Evolutionary conservation across 371 early-diverging fungal genomes (phyloP).

Genomic region (Apophysomyces sp.): DNA sequence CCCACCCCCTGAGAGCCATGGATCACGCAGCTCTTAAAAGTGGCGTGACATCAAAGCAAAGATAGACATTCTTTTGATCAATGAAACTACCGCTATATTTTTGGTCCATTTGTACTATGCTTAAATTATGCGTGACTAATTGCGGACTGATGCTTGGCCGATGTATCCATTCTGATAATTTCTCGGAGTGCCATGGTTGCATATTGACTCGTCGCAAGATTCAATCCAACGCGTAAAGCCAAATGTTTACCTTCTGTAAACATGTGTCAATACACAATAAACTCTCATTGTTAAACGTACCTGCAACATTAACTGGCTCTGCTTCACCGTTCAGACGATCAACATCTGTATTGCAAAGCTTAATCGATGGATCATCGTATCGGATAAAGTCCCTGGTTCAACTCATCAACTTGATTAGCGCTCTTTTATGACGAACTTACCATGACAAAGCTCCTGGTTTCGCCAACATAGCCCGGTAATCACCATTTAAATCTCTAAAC

Average conservation of each 20-base stretch:
- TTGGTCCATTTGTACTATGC: no score
- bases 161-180: slow-evolving; percentile 81
- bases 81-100: background rate
- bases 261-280: background rate
- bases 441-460: slow-evolving; percentile 45
- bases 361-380: slow-evolving; percentile 65
- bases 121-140: slow-evolving; percentile 20
- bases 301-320: slow-evolving; percentile 35
- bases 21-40: background rate
- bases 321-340: slow-evolving; percentile 58
- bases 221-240: slow-evolving; percentile 78
- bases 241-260: slow-evolving; percentile 61
- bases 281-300: slow-evolving; percentile 9
- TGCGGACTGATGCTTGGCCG: slow-evolving; percentile 36
- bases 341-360: slow-evolving; percentile 71
- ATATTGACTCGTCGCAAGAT: slow-evolving; percentile 83
- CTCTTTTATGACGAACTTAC: slow-evolving; percentile 15
- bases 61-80: no score
- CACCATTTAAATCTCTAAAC: slow-evolving; percentile 68
- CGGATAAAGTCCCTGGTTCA: slow-evolving; percentile 34
- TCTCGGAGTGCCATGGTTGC: slow-evolving; percentile 98
- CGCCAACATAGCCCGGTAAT: slow-evolving; percentile 74
- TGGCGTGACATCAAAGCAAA: background rate
- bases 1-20: background rate
- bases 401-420: slow-evolving; percentile 14